Evolutionary conservation across 371 early-diverging fungal genomes (phyloP).

Genomic region (Pancytospora philotis): DNA sequence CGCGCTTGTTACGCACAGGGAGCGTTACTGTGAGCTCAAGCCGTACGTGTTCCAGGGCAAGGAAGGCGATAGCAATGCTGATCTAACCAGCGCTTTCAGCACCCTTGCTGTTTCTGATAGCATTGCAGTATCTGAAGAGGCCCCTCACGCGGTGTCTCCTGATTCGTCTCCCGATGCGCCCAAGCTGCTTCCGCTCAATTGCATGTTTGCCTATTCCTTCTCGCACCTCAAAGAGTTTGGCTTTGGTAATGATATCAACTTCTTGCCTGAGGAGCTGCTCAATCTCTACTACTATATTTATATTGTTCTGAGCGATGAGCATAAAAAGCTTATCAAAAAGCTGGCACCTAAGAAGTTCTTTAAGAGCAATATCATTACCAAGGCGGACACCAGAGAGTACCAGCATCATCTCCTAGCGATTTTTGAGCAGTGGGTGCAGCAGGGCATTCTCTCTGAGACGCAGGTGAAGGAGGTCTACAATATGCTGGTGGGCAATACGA

Average conservation of each 20-base stretch:
- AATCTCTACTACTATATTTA: conserved; percentile 55
- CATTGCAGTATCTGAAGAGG: no score
- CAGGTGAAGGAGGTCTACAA: conserved; percentile 56
- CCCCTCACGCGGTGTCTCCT: neutral
- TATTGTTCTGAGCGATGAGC: conserved; percentile 46
- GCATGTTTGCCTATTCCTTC: conserved; percentile 57
- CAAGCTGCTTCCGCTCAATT: conserved; percentile 49
- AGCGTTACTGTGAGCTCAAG: conserved; percentile 59
- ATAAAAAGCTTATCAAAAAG: conserved; percentile 45
- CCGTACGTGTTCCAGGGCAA: conserved; percentile 47
- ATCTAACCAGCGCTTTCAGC: no score
- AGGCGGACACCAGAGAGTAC: conserved; percentile 53
- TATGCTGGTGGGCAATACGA: conserved; percentile 36
- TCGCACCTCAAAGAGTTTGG: conserved; percentile 57
- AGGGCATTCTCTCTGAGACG: conserved; percentile 37
- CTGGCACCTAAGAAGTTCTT: conserved; percentile 57
- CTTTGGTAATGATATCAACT: conserved; percentile 57
- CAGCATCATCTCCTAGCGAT: conserved; percentile 50
- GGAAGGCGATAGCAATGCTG: neutral
- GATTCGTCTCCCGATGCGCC: neutral
- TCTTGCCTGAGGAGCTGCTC: conserved; percentile 59
- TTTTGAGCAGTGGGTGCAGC: conserved; percentile 50
- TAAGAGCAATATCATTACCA: conserved; percentile 57
- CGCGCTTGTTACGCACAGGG: conserved; percentile 51
- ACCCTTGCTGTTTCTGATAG: no score